Evolutionary conservation across 495 filamentous ascomycete genomes (phyloP).

Genomic region (Schizothecium vesticola): DNA sequence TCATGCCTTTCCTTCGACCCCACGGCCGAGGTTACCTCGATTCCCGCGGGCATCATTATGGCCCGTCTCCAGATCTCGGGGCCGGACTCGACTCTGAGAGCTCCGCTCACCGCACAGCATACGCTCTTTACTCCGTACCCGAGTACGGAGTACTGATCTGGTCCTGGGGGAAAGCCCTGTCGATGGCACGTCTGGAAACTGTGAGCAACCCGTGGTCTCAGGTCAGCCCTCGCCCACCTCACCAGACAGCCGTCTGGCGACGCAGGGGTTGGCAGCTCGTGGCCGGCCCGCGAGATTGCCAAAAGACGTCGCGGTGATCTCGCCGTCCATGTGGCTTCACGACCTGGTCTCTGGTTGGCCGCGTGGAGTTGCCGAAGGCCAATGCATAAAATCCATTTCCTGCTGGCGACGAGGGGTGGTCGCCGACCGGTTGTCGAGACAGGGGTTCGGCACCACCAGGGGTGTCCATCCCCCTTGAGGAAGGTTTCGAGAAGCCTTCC

Average conservation of each 20-base stretch:
- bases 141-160: not conserved
- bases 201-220: not conserved
- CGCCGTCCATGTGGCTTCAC: constrained; percentile 7
- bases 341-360: constrained; percentile 14
- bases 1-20: not conserved
- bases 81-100: not conserved
- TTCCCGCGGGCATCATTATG: not conserved
- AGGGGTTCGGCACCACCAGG: constrained; percentile 9
- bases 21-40: not conserved
- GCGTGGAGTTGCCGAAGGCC: constrained; percentile 22
- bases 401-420: not conserved
- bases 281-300: constrained; percentile 9
- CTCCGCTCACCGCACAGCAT: not conserved
- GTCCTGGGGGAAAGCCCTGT: not conserved
- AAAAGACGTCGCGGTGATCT: constrained; percentile 2
- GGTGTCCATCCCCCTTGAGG: constrained; percentile 6
- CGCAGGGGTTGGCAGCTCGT: constrained; percentile 6
- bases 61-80: not conserved
- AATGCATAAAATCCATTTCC: constrained; percentile 19
- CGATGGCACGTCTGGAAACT: not conserved
- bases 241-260: not conserved
- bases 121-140: no score
- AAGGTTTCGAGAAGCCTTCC: constrained; percentile 24
- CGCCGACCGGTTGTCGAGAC: constrained; percentile 9
- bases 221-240: not conserved